Conservation (phyloP, 1,139 yeast species). For the Magnusiomyces ingens region DNA sequence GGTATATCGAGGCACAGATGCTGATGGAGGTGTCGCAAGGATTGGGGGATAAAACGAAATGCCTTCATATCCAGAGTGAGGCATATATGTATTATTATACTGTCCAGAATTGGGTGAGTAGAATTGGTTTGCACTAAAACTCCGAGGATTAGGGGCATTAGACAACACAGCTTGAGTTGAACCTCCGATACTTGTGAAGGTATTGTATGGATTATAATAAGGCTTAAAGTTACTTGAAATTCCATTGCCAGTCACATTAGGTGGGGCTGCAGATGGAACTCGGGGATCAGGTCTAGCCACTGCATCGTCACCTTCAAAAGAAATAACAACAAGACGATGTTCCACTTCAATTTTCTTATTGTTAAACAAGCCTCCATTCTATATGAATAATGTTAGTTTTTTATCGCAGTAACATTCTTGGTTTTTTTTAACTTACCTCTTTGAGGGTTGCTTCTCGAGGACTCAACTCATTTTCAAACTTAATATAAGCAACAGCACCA, state of each 20-base stretch:
- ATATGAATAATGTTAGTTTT: neutral
- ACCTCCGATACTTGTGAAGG: neutral
- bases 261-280: constrained; percentile 17
- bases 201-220: neutral
- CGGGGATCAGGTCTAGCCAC: constrained; percentile 14
- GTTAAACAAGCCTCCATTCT: neutral
- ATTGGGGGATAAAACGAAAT: neutral
- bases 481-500: neutral
- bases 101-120: neutral
- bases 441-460: constrained; percentile 5
- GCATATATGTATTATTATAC: neutral
- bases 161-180: neutral
- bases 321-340: constrained; percentile 5
- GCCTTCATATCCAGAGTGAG: neutral
- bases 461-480: constrained; percentile 5
- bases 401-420: neutral
- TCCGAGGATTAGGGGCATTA: constrained; percentile 6
- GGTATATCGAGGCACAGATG: neutral
- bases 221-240: neutral
- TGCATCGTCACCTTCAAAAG: constrained; percentile 17
- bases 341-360: neutral
- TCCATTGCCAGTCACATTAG: constrained; percentile 4
- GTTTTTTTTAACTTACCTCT: neutral
- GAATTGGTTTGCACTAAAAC: constrained; percentile 4
- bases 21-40: neutral